phyloP scores from a whole-genome alignment of 345 rosid species.

The Laguncularia racemosa region DNA sequence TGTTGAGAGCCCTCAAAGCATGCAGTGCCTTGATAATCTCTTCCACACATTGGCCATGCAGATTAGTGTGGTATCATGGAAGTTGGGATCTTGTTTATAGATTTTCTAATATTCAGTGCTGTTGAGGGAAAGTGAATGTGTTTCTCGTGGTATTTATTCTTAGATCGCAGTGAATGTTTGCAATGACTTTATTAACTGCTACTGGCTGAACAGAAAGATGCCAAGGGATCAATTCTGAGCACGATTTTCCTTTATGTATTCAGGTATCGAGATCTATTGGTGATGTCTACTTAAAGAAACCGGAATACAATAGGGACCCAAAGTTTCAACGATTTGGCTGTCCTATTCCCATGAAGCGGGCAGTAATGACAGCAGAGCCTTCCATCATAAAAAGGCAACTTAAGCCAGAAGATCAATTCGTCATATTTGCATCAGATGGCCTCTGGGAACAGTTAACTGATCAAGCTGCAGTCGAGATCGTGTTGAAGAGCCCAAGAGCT shows the following conservation, averaged over 20 bases:
- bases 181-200: too few species aligned
- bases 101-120: background rate
- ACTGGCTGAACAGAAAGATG: too few species aligned
- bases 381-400: conserved; percentile 67
- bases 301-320: conserved; percentile 75
- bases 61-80: conserved; percentile 6
- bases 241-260: conserved; percentile 6
- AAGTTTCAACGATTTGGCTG: conserved; percentile 69
- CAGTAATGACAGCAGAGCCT: conserved; percentile 91
- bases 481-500: conserved; percentile 72
- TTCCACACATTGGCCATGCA: conserved; percentile 12
- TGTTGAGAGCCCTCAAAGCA: conserved; percentile 15
- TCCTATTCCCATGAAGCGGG: conserved; percentile 66
- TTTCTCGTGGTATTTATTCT: too few species aligned
- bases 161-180: too few species aligned
- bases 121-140: background rate
- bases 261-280: conserved; percentile 99
- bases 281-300: conserved; percentile 88
- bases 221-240: conserved; percentile 3
- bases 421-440: conserved; percentile 98
- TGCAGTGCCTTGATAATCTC: conserved; percentile 2
- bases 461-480: conserved; percentile 80
- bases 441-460: conserved; percentile 98
- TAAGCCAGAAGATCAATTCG: conserved; percentile 64
- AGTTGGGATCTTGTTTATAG: conserved; percentile 2